Conservation (phyloP, 768 basidiomycete genomes). For the Boletus insuetus region DNA sequence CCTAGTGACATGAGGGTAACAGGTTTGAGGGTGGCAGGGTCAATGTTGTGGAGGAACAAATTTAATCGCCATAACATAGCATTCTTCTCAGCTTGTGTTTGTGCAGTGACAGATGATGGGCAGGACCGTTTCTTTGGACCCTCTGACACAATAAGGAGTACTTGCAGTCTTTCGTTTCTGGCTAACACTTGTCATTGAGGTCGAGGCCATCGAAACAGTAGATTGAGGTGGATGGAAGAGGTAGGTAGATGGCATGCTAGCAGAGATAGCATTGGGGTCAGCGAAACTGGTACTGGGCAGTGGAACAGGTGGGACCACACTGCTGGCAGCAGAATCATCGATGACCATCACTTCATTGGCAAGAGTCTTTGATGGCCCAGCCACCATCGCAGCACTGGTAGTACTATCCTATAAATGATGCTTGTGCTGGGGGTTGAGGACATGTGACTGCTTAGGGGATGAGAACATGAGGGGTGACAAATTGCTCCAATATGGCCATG, state of each 20-base stretch:
- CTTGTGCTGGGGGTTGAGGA: not conserved
- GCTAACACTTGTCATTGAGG: not conserved
- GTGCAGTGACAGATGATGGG: not conserved
- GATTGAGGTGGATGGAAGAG: not conserved
- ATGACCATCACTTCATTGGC: too few species aligned
- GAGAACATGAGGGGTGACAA: not conserved
- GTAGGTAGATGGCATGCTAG: not conserved
- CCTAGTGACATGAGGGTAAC: not conserved
- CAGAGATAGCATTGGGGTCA: not conserved
- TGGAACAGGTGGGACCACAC: not conserved
- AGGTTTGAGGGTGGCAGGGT: not conserved
- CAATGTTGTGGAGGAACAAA: not conserved
- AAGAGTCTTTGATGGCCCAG: too few species aligned
- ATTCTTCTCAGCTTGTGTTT: not conserved
- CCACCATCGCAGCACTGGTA: too few species aligned
- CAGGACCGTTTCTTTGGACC: not conserved
- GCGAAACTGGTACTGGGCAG: too few species aligned
- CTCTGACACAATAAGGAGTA: not conserved
- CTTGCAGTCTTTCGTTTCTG: not conserved
- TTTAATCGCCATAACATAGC: not conserved
- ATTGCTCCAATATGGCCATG: not conserved
- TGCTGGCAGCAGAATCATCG: not conserved
- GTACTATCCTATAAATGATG: too few species aligned
- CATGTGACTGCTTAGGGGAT: not conserved
- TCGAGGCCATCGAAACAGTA: not conserved